phyloP scores from a whole-genome alignment of 352 stramenopile genomes.

The Phytophthora agathidicida region DNA sequence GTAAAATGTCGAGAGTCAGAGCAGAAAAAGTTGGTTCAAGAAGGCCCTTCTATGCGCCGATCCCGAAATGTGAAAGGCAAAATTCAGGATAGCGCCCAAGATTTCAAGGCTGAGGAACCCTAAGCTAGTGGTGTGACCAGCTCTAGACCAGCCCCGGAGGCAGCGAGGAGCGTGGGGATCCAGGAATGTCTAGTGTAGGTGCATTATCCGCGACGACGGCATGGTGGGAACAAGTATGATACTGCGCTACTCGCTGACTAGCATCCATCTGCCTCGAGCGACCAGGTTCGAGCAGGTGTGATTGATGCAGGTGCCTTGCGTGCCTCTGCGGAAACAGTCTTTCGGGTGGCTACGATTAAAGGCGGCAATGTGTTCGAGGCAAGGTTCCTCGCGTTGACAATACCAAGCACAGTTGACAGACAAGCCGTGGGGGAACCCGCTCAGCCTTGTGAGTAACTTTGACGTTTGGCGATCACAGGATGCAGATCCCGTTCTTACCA shows the following conservation, averaged over 20 bases:
- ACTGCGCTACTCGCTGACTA: constrained; percentile 3
- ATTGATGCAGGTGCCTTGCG: not conserved
- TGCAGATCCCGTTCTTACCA: too few species aligned
- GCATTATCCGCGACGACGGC: not conserved
- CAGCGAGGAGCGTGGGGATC: too few species aligned
- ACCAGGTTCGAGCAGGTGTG: constrained; percentile 4
- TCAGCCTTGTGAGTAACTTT: constrained; percentile 9
- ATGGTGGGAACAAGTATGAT: not conserved
- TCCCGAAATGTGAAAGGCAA: too few species aligned
- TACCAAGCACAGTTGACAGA: constrained; percentile 16
- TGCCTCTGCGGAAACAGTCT: constrained; percentile 10
- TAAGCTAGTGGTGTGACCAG: too few species aligned
- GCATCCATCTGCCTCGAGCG: constrained; percentile 11
- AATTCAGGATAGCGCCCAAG: too few species aligned
- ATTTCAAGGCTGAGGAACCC: too few species aligned
- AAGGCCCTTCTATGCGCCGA: too few species aligned
- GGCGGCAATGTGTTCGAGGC: not conserved
- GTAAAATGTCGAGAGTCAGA: too few species aligned
- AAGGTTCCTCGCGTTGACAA: not conserved
- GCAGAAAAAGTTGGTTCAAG: too few species aligned
- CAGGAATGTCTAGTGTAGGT: not conserved
- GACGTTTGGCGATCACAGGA: constrained; percentile 14
- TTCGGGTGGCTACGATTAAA: not conserved
- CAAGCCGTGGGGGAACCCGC: constrained; percentile 18
- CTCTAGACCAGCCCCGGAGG: too few species aligned